Conservation (phyloP, 805 yeast genomes). For the Candida ascalaphidarum region DNA sequence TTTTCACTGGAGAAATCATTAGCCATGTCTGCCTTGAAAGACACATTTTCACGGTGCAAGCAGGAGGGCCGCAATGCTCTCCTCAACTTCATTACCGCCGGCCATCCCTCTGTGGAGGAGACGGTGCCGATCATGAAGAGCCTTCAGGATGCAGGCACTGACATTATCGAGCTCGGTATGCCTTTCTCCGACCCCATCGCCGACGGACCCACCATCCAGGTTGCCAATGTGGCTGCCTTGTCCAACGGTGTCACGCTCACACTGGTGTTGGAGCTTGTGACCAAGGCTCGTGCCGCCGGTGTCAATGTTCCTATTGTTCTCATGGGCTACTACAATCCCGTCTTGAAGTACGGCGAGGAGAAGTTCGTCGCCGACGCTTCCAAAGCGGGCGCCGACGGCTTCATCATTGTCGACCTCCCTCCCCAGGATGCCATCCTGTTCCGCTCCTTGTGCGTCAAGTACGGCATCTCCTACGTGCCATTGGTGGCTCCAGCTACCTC, state of each 20-base stretch:
- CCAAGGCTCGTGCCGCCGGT: constrained; percentile 71
- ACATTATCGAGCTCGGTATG: constrained; percentile 87
- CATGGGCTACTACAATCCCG: constrained; percentile 98
- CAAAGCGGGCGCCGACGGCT: constrained; percentile 90
- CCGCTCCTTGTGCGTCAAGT: constrained; percentile 58
- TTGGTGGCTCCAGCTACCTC: constrained; percentile 96
- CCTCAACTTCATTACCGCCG: constrained; percentile 90
- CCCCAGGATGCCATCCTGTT: constrained; percentile 94
- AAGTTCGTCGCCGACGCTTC: constrained; percentile 71
- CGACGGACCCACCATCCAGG: constrained; percentile 96
- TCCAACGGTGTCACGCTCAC: constrained; percentile 72
- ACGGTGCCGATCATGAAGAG: constrained; percentile 82
- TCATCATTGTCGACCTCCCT: constrained; percentile 90
- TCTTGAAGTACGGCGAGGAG: constrained; percentile 82
- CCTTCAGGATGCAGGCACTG: constrained; percentile 93
- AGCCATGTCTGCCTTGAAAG: constrained; percentile 46
- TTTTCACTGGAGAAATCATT: not conserved
- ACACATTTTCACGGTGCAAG: constrained; percentile 53
- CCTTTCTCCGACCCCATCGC: constrained; percentile 99
- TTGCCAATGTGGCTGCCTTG: constrained; percentile 75
- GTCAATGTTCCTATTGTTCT: constrained; percentile 82
- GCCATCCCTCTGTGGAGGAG: constrained; percentile 81
- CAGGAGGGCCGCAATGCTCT: constrained; percentile 74
- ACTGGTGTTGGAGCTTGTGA: constrained; percentile 62
- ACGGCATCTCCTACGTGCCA: constrained; percentile 81